Base-by-base conservation (phyloP, 441 rosid species). In the Eutrema salsugineum region DNA sequence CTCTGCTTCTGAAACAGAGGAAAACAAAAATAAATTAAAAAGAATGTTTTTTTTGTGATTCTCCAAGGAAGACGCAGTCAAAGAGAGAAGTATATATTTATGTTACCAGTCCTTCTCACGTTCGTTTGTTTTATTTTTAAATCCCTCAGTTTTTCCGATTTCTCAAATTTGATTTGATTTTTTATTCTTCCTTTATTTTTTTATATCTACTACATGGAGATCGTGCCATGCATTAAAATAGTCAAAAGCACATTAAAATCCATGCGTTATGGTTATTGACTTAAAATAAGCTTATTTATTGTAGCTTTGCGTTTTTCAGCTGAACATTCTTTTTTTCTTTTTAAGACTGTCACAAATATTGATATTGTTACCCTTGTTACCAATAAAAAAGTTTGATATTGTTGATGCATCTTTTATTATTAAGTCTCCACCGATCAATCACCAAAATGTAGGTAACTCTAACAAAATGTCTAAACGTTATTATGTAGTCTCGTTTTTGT, bases 51-150 rank as follows among this genome's bases (percentile, higher is more conserved):
- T 15, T 8, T 0, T 16, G 30, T 63, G 50, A 46, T 44, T 55
- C 77, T 72, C 50, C 40, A 63, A 56, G 58, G 60, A 73, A 66
- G 77, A 68, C 66, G 47, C 3, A 66, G 72, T 67, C 72, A 66
- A 0, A 63, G 22, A 11, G n/a, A 39, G 15, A 12, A 11, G 15
- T 39, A 11, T 4, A 38, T 32, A 36, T 38, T 0, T 33, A 33
- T 33, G 6, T 24, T 57, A 50, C 1, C n/a, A 38, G 46, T 48
- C 71, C 77, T 57, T 46, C 0, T 71, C 70, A 63, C 57, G 75
- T 61, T 71, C 53, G 1, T 38, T 51, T 40, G 2, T 50, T 63
- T 42, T 32, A n/a, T 11, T 54, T 43, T 44, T 43, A 42, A 5
- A 20, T 47, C 56, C 64, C 11, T 71, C 2, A 42, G 1, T 20